Evolutionary conservation across 805 yeast genomes (phyloP), one percentile per base, ranked within the genome.

Genomic region (Kodamaea nitidulidarum): DNA sequence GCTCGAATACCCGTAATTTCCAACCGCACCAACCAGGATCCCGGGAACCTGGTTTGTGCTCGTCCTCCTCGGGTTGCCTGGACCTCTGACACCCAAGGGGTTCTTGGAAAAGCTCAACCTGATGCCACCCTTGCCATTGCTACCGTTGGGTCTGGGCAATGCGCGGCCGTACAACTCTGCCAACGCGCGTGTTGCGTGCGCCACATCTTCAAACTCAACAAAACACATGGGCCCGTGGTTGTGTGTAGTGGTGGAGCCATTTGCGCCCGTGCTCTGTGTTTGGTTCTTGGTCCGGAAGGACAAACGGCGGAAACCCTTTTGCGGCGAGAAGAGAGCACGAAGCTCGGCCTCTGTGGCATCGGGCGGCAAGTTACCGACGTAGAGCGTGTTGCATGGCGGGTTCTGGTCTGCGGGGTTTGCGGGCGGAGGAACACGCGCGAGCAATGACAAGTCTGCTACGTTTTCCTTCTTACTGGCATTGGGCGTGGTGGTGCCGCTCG

Each of bases 391-490:
- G 66, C 98, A 93, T 6, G 98, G 98, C 3, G 98, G 98, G 57
- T 93, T 93, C 64, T 93, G 98, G 62, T 93, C 98, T 2, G 98
- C 98, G 5, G 98, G 98, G 55, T 91, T 91, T 1, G 96, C 96
- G 5, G 95, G 95, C 4, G 91, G 88, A 10, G 93, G 95, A 21
- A 85, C 88, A 47, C 88, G 66, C 0, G 91, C 88, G 35, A 85
- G 63, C 33, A 84, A 65, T 0, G 88, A 81, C 46, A 84, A 67
- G 55, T 84, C 93, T 0, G 81, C 81, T 10, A 65, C 75, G 5
- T 28, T 14, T 11, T 30, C 15, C 32, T 30, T 30, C 21, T 16
- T 14, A 8, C 11, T 5, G 17, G 35, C 35, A 63, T 68, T 34
- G 3, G 32, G 32, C 16, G 32, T 16, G 5, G 21, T 16, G 20